Evolutionary conservation across 352 stramenopile genomes (phyloP).

Genomic region (Blastocystis sp.): DNA sequence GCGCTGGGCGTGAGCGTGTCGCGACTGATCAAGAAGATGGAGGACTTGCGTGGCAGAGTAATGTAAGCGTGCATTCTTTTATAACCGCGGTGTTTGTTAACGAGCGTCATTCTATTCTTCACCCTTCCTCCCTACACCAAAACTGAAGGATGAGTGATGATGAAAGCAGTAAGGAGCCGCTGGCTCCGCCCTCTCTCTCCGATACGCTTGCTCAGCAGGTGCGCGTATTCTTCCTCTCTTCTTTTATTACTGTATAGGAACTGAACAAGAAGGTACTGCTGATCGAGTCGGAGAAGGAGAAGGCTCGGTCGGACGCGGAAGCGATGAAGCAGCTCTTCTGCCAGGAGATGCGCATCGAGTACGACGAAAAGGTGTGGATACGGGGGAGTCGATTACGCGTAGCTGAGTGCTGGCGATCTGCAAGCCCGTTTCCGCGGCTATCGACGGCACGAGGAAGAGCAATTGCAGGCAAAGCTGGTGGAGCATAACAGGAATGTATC

Average conservation of each 20-base stretch:
- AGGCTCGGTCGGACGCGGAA: neutral
- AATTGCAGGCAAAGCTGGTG: slow-evolving; percentile 8
- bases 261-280: slow-evolving; percentile 43
- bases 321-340: slow-evolving; percentile 7
- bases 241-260: neutral
- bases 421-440: slow-evolving; percentile 59
- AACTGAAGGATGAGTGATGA: neutral
- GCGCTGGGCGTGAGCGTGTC: slow-evolving; percentile 88
- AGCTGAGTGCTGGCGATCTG: slow-evolving; percentile 42
- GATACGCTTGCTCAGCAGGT: slow-evolving; percentile 31
- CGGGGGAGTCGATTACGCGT: neutral
- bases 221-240: neutral
- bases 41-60: slow-evolving; percentile 92
- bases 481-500: slow-evolving; percentile 55
- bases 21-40: slow-evolving; percentile 96
- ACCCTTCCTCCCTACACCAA: neutral
- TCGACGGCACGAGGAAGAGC: slow-evolving; percentile 30
- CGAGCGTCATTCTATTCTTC: neutral
- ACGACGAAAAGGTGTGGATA: neutral
- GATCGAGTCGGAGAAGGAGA: slow-evolving; percentile 41
- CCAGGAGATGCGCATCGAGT: slow-evolving; percentile 40
- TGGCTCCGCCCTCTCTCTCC: neutral
- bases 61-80: slow-evolving; percentile 77
- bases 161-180: neutral
- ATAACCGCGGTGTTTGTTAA: neutral